A percentile compares a stretch with the other conserved stretches of the same genome.
phyloP scores from a whole-genome alignment of 2,329 filamentous ascomycete genomes.

The Meredithiella fracta region DNA sequence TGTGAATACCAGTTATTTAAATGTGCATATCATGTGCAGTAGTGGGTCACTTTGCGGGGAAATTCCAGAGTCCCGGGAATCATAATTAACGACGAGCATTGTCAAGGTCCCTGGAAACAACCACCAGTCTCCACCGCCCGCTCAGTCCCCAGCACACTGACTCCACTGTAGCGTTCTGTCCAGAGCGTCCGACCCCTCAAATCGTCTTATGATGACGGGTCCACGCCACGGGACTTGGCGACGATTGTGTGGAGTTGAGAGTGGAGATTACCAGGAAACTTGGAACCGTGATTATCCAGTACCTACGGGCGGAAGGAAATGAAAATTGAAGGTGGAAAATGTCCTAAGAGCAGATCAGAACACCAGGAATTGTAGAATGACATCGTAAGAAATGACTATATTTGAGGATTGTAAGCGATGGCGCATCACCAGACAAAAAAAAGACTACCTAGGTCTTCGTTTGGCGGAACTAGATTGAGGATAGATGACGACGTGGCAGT shows the following conservation, averaged over 20 bases:
- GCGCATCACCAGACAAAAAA: too few species aligned
- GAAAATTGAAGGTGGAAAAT: neutral
- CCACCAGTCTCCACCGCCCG: neutral
- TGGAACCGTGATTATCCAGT: neutral
- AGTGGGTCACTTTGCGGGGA: neutral
- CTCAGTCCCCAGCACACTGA: neutral
- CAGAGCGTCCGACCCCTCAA: neutral
- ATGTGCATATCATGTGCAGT: neutral
- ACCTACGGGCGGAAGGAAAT: neutral
- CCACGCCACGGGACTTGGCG: neutral
- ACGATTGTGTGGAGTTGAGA: neutral
- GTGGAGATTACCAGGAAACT: neutral
- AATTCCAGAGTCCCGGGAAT: neutral
- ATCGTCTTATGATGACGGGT: neutral
- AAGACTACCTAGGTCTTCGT: too few species aligned
- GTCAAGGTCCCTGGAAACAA: neutral
- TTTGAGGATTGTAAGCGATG: neutral
- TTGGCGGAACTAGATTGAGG: too few species aligned
- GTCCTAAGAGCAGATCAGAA: neutral
- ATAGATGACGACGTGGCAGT: too few species aligned
- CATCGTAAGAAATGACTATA: neutral
- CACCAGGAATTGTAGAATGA: neutral
- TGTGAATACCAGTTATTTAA: too few species aligned
- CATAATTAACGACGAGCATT: neutral
- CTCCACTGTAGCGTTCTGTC: neutral